Conservation (phyloP, 345 rosid genomes). For the Melastoma malabathricum region DNA sequence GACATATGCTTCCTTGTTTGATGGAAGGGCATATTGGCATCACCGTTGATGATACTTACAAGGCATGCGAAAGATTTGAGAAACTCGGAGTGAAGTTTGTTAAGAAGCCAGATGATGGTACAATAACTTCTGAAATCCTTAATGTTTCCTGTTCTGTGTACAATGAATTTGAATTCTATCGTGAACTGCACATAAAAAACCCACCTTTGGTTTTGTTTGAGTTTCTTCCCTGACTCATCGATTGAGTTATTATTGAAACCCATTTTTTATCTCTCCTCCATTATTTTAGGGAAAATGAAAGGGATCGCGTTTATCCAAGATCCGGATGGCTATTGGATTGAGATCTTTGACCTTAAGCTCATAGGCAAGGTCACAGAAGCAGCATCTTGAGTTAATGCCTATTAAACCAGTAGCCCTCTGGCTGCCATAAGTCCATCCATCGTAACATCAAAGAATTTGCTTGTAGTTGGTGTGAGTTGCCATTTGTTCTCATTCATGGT, state of each 20-base stretch:
- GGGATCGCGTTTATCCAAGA: slow-evolving; percentile 88
- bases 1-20: slow-evolving; percentile 1
- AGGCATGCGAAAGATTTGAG: slow-evolving; percentile 94
- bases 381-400: slow-evolving; percentile 26
- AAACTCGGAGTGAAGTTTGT: slow-evolving; percentile 81
- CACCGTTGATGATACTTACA: slow-evolving; percentile 81
- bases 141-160: no score
- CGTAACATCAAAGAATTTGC: not conserved
- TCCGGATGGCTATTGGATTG: slow-evolving; percentile 97
- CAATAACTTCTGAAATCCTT: not conserved
- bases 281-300: slow-evolving; percentile 67
- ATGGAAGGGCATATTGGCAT: slow-evolving; percentile 77
- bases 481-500: no score
- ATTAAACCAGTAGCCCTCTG: not conserved
- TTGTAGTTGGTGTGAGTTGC: no score
- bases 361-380: slow-evolving; percentile 21
- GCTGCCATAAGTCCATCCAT: not conserved
- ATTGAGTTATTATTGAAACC: no score
- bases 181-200: no score
- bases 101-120: slow-evolving; percentile 75
- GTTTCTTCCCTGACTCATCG: no score
- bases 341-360: slow-evolving; percentile 70
- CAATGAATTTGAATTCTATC: no score
- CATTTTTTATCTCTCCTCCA: no score
- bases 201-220: no score